These are phyloP conservation scores for Phytophthora nicotianae DNA, from an alignment of 352 stramenopile genomes.

Conservation along the genomic window DNA sequence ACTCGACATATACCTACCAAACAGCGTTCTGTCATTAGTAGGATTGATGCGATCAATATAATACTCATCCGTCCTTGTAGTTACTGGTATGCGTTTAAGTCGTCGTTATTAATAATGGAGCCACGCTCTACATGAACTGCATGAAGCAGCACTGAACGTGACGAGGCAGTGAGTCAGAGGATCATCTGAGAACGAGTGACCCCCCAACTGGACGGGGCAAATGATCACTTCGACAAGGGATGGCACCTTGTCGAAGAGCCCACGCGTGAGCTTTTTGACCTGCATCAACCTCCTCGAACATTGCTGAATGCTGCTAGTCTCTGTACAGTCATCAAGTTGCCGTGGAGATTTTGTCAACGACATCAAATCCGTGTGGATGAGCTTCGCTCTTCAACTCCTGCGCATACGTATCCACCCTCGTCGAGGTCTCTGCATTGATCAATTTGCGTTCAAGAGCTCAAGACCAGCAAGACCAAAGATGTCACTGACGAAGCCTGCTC, in stretches of 20 bases:
- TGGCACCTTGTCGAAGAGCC: not conserved
- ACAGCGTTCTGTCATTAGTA: not conserved
- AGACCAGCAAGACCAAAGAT: constrained; percentile 21
- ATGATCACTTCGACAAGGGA: too few relatives aligned
- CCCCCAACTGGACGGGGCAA: not conserved
- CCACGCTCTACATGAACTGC: too few relatives aligned
- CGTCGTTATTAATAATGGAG: too few relatives aligned
- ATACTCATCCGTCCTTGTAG: constrained; percentile 3
- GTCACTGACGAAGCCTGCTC: constrained; percentile 7
- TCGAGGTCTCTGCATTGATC: constrained; percentile 17
- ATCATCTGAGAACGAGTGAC: not conserved
- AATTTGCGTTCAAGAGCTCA: constrained; percentile 18
- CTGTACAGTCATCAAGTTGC: not conserved
- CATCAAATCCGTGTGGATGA: not conserved
- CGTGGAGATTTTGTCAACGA: not conserved
- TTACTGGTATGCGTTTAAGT: too few relatives aligned
- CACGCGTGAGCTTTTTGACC: not conserved
- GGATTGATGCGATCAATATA: constrained; percentile 23
- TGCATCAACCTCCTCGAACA: not conserved
- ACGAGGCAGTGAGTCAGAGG: not conserved
- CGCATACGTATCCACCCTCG: constrained; percentile 8
- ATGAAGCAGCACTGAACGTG: not conserved
- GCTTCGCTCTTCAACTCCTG: constrained; percentile 18
- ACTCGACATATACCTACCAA: too few relatives aligned
- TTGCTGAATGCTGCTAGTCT: not conserved